These are phyloP conservation scores for Saccharomyces paradoxus DNA, from an alignment of 805 yeast genomes.

Conservation along the genomic window DNA sequence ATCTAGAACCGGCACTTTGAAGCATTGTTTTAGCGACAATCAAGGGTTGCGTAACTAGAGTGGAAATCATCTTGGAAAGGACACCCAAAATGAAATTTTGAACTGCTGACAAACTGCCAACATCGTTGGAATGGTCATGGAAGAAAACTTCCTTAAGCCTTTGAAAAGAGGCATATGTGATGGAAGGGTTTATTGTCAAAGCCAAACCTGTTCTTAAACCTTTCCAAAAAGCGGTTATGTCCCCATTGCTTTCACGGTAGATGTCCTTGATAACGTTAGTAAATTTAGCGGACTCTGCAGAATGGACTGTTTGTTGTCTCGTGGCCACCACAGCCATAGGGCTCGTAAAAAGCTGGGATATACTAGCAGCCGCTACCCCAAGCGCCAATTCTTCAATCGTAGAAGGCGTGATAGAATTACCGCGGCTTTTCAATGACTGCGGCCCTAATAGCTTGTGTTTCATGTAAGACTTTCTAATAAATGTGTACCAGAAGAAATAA, in stretches of 20 bases:
- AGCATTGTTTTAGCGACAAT: conserved; percentile 78
- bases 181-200: conserved; percentile 74
- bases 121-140: conserved; percentile 18
- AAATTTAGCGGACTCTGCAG: conserved; percentile 23
- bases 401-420: conserved; percentile 8
- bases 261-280: conserved; percentile 34
- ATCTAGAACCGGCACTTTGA: conserved; percentile 44
- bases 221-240: conserved; percentile 68
- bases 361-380: conserved; percentile 76
- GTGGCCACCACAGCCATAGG: conserved; percentile 75
- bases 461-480: conserved; percentile 52
- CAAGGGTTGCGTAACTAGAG: conserved; percentile 73
- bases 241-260: conserved; percentile 49
- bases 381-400: conserved; percentile 62
- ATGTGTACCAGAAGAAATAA: conserved; percentile 81
- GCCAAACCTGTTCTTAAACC: conserved; percentile 76
- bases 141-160: conserved; percentile 48
- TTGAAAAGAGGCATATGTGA: conserved; percentile 76
- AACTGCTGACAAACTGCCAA: conserved; percentile 42
- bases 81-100: conserved; percentile 71
- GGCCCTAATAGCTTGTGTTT: conserved; percentile 23
- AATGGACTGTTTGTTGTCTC: conserved; percentile 49
- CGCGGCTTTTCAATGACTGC: not conserved
- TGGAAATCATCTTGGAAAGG: conserved; percentile 72
- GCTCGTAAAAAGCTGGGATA: conserved; percentile 70